These are phyloP conservation scores for Venturia oleaginea DNA, from an alignment of 2,329 filamentous ascomycete genomes.

Conservation along the genomic window DNA sequence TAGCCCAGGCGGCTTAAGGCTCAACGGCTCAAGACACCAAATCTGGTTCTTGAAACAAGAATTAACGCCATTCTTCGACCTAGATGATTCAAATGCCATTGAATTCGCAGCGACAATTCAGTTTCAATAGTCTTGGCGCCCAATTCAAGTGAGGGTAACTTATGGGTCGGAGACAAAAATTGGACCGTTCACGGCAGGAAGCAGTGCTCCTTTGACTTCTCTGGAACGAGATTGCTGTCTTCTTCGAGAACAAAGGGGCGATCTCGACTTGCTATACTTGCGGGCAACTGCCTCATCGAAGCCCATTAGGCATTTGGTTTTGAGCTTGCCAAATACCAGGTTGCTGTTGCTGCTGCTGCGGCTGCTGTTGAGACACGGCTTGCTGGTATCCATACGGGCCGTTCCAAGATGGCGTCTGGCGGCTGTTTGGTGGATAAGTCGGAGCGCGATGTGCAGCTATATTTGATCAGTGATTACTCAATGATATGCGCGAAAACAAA, in stretches of 20 bases:
- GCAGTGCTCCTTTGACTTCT: no score
- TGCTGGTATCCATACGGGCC: constrained; percentile 1
- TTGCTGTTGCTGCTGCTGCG: constrained; percentile 13
- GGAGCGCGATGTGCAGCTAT: constrained; percentile 1
- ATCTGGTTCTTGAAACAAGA: no score
- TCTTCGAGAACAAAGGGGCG: neutral
- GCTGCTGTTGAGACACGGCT: constrained; percentile 1
- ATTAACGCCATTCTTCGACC: no score
- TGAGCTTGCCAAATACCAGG: constrained; percentile 2
- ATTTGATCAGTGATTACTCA: neutral
- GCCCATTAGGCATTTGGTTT: neutral
- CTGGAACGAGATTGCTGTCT: no score
- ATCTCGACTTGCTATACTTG: neutral
- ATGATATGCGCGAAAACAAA: neutral
- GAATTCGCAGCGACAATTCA: no score
- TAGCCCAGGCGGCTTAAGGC: no score
- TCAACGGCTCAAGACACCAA: no score
- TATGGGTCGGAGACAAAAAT: no score
- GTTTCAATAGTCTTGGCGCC: no score
- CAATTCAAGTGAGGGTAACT: no score
- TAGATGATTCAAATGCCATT: no score
- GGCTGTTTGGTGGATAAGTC: neutral
- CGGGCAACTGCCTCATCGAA: neutral
- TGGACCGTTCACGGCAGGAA: no score
- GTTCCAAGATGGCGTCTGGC: neutral